Percentiles rank a stretch among this genome's conserved stretches.
phyloP scores from a whole-genome alignment of 2,329 filamentous ascomycete species.

The Clonostachys rhizophaga region DNA sequence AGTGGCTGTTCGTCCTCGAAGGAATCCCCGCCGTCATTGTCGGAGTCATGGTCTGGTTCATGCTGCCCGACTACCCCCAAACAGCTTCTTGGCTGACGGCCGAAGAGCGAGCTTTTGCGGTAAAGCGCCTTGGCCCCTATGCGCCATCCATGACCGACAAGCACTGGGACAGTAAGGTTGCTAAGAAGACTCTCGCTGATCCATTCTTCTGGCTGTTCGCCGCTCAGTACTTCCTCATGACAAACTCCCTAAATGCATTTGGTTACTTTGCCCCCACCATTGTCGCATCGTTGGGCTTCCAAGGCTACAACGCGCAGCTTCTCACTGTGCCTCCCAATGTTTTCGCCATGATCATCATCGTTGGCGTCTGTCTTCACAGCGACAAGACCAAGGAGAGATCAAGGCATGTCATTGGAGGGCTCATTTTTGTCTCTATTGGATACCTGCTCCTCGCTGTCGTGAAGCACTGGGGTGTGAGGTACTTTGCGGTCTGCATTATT shows the following conservation, averaged over 20 bases:
- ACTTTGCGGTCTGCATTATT: constrained; percentile 22
- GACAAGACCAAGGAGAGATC: constrained; percentile 22
- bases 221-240: constrained; percentile 20
- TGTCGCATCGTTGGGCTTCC: constrained; percentile 24
- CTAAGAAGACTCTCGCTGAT: constrained; percentile 21
- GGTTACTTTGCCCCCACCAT: constrained; percentile 28
- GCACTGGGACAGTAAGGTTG: constrained; percentile 22
- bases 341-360: constrained; percentile 23
- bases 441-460: constrained; percentile 21
- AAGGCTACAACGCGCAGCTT: constrained; percentile 22
- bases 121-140: constrained; percentile 24
- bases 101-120: constrained; percentile 23
- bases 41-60: constrained; percentile 21
- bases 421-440: constrained; percentile 17
- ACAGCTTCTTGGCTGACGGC: constrained; percentile 22
- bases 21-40: constrained; percentile 20
- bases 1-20: constrained; percentile 58
- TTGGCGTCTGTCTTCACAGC: constrained; percentile 21
- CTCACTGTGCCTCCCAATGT: constrained; percentile 29
- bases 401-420: constrained; percentile 18
- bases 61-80: constrained; percentile 24
- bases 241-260: constrained; percentile 25
- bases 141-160: constrained; percentile 24
- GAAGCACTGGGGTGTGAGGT: constrained; percentile 17
- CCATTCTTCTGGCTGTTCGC: constrained; percentile 26